Conservation (phyloP, 768 basidiomycete species). For the Auricularia heimuer region DNA sequence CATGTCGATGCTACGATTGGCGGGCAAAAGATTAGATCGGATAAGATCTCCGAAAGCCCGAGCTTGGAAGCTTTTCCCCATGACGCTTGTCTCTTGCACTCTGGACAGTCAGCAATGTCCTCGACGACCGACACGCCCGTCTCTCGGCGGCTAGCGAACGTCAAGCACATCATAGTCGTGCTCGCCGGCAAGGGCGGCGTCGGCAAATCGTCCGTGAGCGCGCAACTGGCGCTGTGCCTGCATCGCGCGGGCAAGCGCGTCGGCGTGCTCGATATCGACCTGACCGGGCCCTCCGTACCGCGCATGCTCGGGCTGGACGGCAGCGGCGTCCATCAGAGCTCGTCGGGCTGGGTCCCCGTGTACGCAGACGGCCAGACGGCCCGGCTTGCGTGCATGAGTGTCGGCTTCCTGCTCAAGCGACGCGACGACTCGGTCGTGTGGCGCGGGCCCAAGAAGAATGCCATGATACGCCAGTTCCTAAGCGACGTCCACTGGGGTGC, state of each 20-base stretch:
- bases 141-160: slow-evolving; percentile 54
- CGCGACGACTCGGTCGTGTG: slow-evolving; percentile 92
- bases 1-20: too few relatives aligned
- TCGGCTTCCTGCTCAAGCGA: slow-evolving; percentile 87
- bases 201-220: slow-evolving; percentile 93
- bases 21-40: too few relatives aligned
- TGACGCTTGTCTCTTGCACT: too few relatives aligned
- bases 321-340: slow-evolving; percentile 83
- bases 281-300: slow-evolving; percentile 90
- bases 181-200: slow-evolving; percentile 95
- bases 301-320: slow-evolving; percentile 90
- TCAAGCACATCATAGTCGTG: slow-evolving; percentile 86
- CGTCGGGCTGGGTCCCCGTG: slow-evolving; percentile 95
- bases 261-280: slow-evolving; percentile 88
- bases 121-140: slow-evolving; percentile 41
- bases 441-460: slow-evolving; percentile 98
- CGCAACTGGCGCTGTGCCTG: slow-evolving; percentile 84
- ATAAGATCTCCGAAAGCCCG: too few relatives aligned
- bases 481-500: slow-evolving; percentile 93
- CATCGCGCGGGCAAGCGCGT: slow-evolving; percentile 59
- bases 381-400: slow-evolving; percentile 88
- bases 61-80: too few relatives aligned
- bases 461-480: slow-evolving; percentile 93
- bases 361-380: slow-evolving; percentile 76
- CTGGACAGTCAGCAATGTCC: too few relatives aligned